Conservation (phyloP, 495 filamentous ascomycete genomes). For the Penicillium pulvis region DNA sequence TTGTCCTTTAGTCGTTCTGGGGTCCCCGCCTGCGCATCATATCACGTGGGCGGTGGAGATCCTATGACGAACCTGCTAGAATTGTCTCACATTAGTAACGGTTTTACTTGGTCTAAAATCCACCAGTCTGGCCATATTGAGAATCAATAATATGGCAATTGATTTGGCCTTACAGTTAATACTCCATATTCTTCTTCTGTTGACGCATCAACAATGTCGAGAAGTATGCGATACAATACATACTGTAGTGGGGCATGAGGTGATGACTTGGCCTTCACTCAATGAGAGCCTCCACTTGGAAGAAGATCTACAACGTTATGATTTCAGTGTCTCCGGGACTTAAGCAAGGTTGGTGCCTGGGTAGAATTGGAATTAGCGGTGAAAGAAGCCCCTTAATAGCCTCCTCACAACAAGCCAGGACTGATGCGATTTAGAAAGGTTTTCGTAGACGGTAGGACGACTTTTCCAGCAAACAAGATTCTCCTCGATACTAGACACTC, state of each 20-base stretch:
- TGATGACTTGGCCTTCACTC: not conserved
- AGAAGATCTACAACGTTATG: constrained; percentile 1
- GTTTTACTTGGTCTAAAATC: not conserved
- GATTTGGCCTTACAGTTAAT: not conserved
- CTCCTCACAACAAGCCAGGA: not conserved
- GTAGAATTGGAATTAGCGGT: constrained; percentile 8
- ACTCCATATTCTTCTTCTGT: not conserved
- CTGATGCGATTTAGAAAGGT: not conserved
- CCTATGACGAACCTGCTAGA: constrained; percentile 34
- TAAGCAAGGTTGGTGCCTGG: constrained; percentile 1
- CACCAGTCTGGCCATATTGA: not conserved
- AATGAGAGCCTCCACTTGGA: not conserved
- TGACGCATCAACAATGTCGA: not conserved
- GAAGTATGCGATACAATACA: not conserved
- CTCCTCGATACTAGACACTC: not conserved
- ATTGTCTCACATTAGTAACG: constrained; percentile 7
- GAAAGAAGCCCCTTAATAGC: constrained; percentile 1
- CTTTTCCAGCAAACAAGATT: not conserved
- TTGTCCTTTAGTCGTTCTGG: constrained; percentile 33
- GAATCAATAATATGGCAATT: not conserved
- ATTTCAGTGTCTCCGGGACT: constrained; percentile 2
- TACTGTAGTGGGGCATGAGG: not conserved
- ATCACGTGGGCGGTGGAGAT: constrained; percentile 40
- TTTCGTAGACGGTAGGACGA: not conserved
- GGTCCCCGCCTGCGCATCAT: constrained; percentile 36